Conservation (phyloP, 306 rosid species). For the Rosa chinensis region DNA sequence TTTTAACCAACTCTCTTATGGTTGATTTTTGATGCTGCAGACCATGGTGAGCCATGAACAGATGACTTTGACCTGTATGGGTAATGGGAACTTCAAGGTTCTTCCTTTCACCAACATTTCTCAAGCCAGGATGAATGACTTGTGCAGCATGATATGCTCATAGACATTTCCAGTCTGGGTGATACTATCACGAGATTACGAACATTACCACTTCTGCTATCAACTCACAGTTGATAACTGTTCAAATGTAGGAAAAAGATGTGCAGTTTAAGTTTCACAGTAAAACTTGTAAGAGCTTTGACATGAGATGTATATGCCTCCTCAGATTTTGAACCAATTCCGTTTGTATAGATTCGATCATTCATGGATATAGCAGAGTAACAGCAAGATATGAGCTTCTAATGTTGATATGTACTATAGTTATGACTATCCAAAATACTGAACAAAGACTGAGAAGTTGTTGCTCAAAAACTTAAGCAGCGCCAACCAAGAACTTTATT, state of each 20-base stretch:
- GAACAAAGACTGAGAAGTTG: background rate
- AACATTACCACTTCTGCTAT: background rate
- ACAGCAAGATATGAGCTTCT: background rate
- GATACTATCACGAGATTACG: constrained; percentile 6
- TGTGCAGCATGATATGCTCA: constrained; percentile 74
- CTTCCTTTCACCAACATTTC: constrained; percentile 75
- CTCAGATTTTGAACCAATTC: background rate
- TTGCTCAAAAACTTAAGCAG: background rate
- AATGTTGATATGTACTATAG: background rate
- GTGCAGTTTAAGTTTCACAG: background rate
- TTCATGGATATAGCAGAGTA: background rate
- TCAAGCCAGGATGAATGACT: constrained; percentile 61
- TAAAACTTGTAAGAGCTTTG: background rate
- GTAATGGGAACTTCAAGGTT: constrained; percentile 72
- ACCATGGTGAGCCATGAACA: constrained; percentile 74
- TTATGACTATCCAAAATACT: background rate
- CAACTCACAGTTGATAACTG: constrained; percentile 21
- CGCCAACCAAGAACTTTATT: background rate
- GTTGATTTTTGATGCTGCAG: constrained; percentile 46
- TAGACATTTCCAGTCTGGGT: constrained; percentile 13
- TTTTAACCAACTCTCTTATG: background rate
- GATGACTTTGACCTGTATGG: constrained; percentile 81
- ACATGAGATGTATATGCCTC: background rate
- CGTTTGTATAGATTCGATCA: background rate
- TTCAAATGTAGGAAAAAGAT: background rate